phyloP scores from a whole-genome alignment of 2,329 filamentous ascomycete genomes.

The Lasiodiplodia sp. region DNA sequence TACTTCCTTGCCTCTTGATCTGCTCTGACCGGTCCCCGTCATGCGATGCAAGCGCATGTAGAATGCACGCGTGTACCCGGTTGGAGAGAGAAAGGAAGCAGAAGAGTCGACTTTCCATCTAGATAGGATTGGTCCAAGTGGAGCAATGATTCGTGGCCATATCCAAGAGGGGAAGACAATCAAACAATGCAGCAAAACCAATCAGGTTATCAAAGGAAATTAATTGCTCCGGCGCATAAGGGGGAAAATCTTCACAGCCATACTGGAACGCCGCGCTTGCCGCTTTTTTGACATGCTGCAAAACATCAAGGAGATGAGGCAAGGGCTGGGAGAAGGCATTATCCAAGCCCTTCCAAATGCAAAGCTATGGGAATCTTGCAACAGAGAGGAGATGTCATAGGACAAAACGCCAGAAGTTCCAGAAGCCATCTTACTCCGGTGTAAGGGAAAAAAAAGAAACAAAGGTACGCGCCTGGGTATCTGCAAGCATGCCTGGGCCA shows the following conservation, averaged over 20 bases:
- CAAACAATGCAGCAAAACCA: too few relatives aligned
- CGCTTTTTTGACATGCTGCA: background rate
- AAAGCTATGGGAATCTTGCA: too few relatives aligned
- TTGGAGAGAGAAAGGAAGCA: background rate
- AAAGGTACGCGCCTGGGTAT: conserved; percentile 12
- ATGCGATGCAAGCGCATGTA: background rate
- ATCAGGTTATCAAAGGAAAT: background rate
- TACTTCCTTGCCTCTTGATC: conserved; percentile 7
- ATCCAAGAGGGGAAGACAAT: background rate
- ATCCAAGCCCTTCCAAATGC: too few relatives aligned
- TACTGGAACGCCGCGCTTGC: background rate
- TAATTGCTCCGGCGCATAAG: background rate
- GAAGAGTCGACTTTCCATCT: background rate
- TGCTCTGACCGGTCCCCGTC: background rate
- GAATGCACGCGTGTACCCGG: conserved; percentile 15
- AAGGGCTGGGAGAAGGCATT: background rate
- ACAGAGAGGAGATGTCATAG: background rate
- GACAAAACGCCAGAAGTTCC: background rate
- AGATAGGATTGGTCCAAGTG: background rate
- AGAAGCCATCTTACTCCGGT: conserved; percentile 2
- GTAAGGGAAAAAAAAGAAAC: background rate
- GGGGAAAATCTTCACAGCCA: background rate
- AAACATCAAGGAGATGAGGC: background rate
- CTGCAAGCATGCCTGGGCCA: background rate
- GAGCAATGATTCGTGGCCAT: background rate